phyloP scores from a whole-genome alignment of 495 filamentous ascomycete species.

The Penicillium malachiteum region DNA sequence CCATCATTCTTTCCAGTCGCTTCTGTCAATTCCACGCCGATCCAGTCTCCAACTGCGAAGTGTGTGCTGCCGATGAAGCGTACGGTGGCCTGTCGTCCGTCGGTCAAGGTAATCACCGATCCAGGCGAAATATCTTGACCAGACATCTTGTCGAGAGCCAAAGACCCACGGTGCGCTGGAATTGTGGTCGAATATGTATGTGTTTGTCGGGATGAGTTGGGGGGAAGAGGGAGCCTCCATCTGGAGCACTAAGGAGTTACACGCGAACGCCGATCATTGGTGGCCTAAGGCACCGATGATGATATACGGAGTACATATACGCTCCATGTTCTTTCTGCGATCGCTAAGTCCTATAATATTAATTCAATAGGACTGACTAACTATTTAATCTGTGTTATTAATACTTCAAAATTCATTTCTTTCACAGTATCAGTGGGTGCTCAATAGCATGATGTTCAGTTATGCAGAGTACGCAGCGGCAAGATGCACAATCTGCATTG shows the following conservation, averaged over 20 bases:
- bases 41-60: constrained; percentile 82
- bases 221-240: background rate
- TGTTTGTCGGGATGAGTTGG: constrained; percentile 20
- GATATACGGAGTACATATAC: background rate
- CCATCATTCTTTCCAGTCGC: constrained; percentile 94
- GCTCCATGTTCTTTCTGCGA: background rate
- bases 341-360: too few species aligned
- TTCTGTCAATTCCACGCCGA: constrained; percentile 85
- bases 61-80: constrained; percentile 77
- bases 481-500: too few species aligned
- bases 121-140: constrained; percentile 41
- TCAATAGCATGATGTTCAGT: too few species aligned
- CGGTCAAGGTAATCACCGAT: constrained; percentile 65
- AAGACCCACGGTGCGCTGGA: constrained; percentile 17
- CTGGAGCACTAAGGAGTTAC: constrained; percentile 19
- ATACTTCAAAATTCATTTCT: too few species aligned
- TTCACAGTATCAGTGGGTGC: too few species aligned
- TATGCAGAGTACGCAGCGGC: too few species aligned
- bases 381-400: too few species aligned
- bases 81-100: constrained; percentile 73
- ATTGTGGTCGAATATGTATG: constrained; percentile 3
- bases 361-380: too few species aligned
- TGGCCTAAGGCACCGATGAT: constrained; percentile 15
- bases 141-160: constrained; percentile 30
- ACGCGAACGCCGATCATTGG: constrained; percentile 19